Evolutionary conservation across 306 rosid genomes (phyloP), one percentile per base, ranked within the genome.

Genomic region (Lagenaria siceraria): DNA sequence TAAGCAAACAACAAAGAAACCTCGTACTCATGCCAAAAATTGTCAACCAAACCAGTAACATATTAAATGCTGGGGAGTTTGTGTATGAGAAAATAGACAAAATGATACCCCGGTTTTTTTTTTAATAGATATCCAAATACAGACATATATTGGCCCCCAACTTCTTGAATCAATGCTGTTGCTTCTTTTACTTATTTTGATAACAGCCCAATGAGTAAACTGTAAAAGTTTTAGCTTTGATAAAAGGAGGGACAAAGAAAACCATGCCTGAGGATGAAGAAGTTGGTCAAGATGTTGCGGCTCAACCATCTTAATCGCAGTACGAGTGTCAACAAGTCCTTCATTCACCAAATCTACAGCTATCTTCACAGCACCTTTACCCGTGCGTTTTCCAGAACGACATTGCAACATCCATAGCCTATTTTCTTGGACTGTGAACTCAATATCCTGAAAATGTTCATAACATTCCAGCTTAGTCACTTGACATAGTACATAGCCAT

Each of bases 331-430:
- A 71, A 95, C 89, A 78, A 90, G 96, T 68, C 92, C 91, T 81
- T 96, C 99, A 56, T 86, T 81, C 35, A 88, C 96, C 96, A 96
- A 87, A 58, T 96, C 98, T 38, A 92, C 97, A 1, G 99, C 97
- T 83, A 96, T 96, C 90, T 90, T 95, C 35, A 92, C 84, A 0
- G 98, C 99, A 73, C 96, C 96, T 88, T 87, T 86, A 66, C 98
- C 99, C 4, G 98, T 90, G 54, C 99, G 97, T 79, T 96, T 96
- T 64, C 98, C 99, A 33, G 81, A 27, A 24, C 97, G 91, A 83
- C 99, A 96, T 88, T 95, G 99, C 89, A 96, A 87, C 99, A 96
- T 96, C 97, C 97, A 96, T 75, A 96, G 66, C 86, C 92, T 92
- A 79, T 90, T 92, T 78, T 95, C 99, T 81, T 96, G 98, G 84